Evolutionary conservation across 371 early-diverging fungal genomes (phyloP).

Genomic region (Mucor racemosus): DNA sequence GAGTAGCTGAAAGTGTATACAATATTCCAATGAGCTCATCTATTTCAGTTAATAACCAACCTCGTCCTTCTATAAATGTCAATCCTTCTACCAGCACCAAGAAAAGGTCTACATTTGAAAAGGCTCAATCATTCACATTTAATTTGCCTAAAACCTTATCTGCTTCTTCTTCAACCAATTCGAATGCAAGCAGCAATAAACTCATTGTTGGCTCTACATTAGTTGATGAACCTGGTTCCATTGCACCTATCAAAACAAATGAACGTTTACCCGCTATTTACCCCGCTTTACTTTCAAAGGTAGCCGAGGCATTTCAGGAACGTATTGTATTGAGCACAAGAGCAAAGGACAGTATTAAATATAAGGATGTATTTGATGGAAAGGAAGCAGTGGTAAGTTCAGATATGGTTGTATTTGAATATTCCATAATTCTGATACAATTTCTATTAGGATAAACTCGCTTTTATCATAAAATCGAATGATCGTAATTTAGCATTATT

Average conservation of each 20-base stretch:
- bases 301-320: conserved; percentile 75
- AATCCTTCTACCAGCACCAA: conserved; percentile 1
- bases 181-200: conserved; percentile 15
- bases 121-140: conserved; percentile 4
- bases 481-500: conserved; percentile 87
- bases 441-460: conserved; percentile 67
- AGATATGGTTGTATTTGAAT: background rate
- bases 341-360: conserved; percentile 79
- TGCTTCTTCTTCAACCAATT: conserved; percentile 25
- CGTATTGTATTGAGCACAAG: conserved; percentile 56
- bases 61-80: background rate
- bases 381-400: conserved; percentile 81
- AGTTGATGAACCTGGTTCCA: conserved; percentile 24
- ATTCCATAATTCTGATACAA: background rate
- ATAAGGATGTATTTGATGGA: conserved; percentile 83
- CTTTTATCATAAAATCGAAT: conserved; percentile 73
- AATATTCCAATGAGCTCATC: conserved; percentile 34
- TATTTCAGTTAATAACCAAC: background rate
- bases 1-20: conserved; percentile 49
- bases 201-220: conserved; percentile 15
- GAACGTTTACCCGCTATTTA: conserved; percentile 53
- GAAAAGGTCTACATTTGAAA: conserved; percentile 7
- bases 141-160: conserved; percentile 16
- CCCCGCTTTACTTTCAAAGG: conserved; percentile 83
- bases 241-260: conserved; percentile 19